These are phyloP conservation scores for Pleurotus tuber-regium DNA, from an alignment of 768 basidiomycete species.

Conservation along the genomic window DNA sequence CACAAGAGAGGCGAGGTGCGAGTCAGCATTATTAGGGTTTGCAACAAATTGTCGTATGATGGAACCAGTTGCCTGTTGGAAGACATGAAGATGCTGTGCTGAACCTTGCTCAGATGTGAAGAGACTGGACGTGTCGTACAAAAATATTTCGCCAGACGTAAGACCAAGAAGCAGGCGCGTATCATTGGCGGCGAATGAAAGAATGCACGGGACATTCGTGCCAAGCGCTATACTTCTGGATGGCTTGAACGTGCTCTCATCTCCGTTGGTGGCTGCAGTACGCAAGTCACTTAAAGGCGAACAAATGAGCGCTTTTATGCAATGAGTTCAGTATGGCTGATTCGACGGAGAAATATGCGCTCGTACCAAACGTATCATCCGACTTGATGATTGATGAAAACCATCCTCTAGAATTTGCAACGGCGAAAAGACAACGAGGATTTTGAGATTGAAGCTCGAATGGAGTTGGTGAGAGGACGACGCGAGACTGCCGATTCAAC, in stretches of 20 bases:
- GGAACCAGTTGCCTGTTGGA: constrained; percentile 38
- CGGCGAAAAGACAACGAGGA: constrained; percentile 50
- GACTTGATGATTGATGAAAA: constrained; percentile 59
- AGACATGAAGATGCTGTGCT: constrained; percentile 47
- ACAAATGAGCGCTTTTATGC: constrained; percentile 49
- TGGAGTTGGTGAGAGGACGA: constrained; percentile 54
- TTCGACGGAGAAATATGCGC: not conserved
- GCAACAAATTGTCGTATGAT: constrained; percentile 54
- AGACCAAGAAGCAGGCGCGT: constrained; percentile 59
- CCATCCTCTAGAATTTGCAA: constrained; percentile 62
- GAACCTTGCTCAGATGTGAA: constrained; percentile 43
- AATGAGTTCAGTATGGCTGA: not conserved
- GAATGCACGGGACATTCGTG: constrained; percentile 45
- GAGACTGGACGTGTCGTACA: constrained; percentile 55
- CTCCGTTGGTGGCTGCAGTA: constrained; percentile 43
- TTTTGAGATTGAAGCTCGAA: constrained; percentile 42
- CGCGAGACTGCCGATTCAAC: constrained; percentile 61
- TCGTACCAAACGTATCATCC: constrained; percentile 36
- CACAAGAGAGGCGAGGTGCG: constrained; percentile 51
- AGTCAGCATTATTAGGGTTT: constrained; percentile 56
- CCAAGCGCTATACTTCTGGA: constrained; percentile 47
- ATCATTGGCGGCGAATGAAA: constrained; percentile 59
- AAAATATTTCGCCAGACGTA: constrained; percentile 54
- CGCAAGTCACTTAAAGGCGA: constrained; percentile 65
- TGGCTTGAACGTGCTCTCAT: constrained; percentile 46